Evolutionary conservation across 768 basidiomycete genomes (phyloP).

Genomic region (Tephrocybe rancida): DNA sequence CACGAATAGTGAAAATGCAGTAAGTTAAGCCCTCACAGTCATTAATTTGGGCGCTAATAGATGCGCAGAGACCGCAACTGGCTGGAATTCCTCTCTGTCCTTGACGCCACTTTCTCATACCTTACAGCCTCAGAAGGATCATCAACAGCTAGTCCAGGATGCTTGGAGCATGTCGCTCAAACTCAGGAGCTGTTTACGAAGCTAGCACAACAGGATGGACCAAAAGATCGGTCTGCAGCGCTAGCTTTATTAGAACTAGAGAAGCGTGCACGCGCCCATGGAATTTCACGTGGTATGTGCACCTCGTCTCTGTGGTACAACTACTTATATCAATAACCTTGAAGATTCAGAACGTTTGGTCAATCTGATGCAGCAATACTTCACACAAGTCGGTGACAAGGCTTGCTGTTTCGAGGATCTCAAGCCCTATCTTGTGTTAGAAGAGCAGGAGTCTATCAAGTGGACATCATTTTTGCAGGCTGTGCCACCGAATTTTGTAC

Average conservation of each 20-base stretch:
- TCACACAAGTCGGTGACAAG: constrained; percentile 75
- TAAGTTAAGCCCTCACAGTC: constrained; percentile 30
- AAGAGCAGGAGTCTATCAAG: constrained; percentile 44
- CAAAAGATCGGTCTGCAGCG: constrained; percentile 71
- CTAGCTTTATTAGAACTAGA: constrained; percentile 81
- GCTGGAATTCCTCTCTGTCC: constrained; percentile 77
- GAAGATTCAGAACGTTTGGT: constrained; percentile 49
- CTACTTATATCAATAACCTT: not conserved
- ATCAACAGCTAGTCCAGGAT: constrained; percentile 35
- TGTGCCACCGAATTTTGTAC: constrained; percentile 51
- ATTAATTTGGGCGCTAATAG: not conserved
- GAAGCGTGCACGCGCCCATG: constrained; percentile 52
- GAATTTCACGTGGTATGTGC: constrained; percentile 48
- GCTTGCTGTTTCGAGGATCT: constrained; percentile 89
- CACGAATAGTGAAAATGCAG: constrained; percentile 62
- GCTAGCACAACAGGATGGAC: constrained; percentile 66
- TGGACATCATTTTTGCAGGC: constrained; percentile 59
- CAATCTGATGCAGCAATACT: constrained; percentile 64
- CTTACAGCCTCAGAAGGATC: constrained; percentile 18
- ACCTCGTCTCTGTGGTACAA: not conserved
- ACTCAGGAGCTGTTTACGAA: constrained; percentile 53
- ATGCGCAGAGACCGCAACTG: constrained; percentile 77
- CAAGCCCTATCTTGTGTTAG: constrained; percentile 59
- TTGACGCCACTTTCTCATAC: constrained; percentile 65
- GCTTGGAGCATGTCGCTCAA: constrained; percentile 39